A percentile compares a stretch with the other conserved stretches of the same genome.
Conservation (phyloP, 192 early-diverging fungal genomes). For the Coemansia sp. region DNA sequence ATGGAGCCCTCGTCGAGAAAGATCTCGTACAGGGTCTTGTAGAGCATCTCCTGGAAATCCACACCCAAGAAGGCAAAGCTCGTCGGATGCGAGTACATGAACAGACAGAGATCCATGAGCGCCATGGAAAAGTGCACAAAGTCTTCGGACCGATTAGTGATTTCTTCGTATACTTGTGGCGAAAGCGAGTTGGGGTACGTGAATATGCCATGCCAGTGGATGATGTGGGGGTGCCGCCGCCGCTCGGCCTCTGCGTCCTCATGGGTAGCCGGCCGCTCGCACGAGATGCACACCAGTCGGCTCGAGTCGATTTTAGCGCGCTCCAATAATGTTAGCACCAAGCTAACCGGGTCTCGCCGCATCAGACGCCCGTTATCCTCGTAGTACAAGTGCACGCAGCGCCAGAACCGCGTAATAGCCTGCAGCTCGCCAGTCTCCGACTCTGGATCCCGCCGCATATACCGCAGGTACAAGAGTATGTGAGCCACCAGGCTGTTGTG, state of each 20-base stretch:
- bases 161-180: slow-evolving; percentile 50
- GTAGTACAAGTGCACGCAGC: slow-evolving; percentile 50
- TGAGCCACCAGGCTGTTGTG: slow-evolving; percentile 54
- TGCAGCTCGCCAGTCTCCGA: slow-evolving; percentile 27
- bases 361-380: slow-evolving; percentile 27
- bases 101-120: slow-evolving; percentile 49
- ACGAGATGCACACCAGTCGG: slow-evolving; percentile 44
- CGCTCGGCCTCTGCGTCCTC: slow-evolving; percentile 34
- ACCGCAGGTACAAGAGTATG: slow-evolving; percentile 45
- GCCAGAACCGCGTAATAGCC: slow-evolving; percentile 51
- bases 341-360: slow-evolving; percentile 32
- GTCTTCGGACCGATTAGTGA: slow-evolving; percentile 37
- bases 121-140: slow-evolving; percentile 48
- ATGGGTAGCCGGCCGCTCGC: slow-evolving; percentile 39
- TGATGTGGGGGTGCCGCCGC: slow-evolving; percentile 32
- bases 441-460: slow-evolving; percentile 36
- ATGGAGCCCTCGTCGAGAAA: slow-evolving; percentile 42
- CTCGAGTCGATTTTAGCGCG: slow-evolving; percentile 44
- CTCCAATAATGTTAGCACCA: slow-evolving; percentile 40
- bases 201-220: slow-evolving; percentile 46
- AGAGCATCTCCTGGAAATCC: slow-evolving; percentile 47
- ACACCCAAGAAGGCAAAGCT: slow-evolving; percentile 46
- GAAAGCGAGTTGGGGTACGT: slow-evolving; percentile 45
- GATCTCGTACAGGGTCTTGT: slow-evolving; percentile 53
- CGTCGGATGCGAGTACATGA: slow-evolving; percentile 52